These are phyloP conservation scores for Chromosphaera perkinsii DNA, from an alignment of 208 protist genomes.

Conservation along the genomic window DNA sequence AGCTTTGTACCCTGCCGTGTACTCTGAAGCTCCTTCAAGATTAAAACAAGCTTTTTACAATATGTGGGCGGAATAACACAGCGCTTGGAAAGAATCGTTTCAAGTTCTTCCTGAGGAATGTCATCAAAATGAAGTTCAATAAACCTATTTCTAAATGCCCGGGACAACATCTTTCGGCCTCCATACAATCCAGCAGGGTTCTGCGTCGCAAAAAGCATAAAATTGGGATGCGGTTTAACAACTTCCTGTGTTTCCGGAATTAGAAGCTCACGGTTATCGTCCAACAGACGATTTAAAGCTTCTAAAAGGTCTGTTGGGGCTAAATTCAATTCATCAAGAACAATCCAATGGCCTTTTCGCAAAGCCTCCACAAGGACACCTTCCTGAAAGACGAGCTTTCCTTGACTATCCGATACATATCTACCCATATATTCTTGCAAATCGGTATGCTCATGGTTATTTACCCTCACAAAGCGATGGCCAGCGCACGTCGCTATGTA, in stretches of 20 bases:
- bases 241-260: conserved; percentile 90
- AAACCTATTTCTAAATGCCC: conserved; percentile 98
- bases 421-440: conserved; percentile 98
- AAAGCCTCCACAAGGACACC: conserved; percentile 85
- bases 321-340: conserved; percentile 99
- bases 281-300: conserved; percentile 98
- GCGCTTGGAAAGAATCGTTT: conserved; percentile 86
- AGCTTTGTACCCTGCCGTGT: conserved; percentile 76
- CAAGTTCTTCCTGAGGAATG: conserved; percentile 92
- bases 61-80: conserved; percentile 84
- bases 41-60: conserved; percentile 78
- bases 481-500: conserved; percentile 94
- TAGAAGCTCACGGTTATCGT: conserved; percentile 99
- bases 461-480: conserved; percentile 98
- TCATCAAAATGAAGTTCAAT: conserved; percentile 98
- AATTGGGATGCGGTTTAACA: conserved; percentile 92
- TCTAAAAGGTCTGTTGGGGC: conserved; percentile 99
- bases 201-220: conserved; percentile 99
- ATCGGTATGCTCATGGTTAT: conserved; percentile 99
- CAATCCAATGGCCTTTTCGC: conserved; percentile 94
- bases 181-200: conserved; percentile 96
- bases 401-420: conserved; percentile 88
- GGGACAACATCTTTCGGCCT: conserved; percentile 96
- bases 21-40: conserved; percentile 90
- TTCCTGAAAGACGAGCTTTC: conserved; percentile 88